Evolutionary conservation across 805 yeast genomes (phyloP), one percentile per base, ranked within the genome.

Genomic region (Ogataea paraovalis): DNA sequence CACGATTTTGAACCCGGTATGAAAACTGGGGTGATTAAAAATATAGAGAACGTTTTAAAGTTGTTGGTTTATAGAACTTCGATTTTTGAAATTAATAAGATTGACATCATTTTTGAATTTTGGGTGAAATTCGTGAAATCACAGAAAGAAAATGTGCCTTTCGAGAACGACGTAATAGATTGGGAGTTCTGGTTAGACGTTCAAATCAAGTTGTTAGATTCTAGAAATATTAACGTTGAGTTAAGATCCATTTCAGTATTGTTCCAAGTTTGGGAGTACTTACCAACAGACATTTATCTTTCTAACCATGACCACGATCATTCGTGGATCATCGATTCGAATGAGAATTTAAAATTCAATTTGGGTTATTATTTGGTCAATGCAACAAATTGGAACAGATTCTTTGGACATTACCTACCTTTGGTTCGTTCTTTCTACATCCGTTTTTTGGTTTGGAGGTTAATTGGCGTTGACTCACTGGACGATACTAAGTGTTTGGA

Each of bases 121-220:
- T 59, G 54, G 48, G 44, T 57, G 18, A 54, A 59, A 27, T 60
- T 63, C 37, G 49, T 61, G 3, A 55, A 53, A 38, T 52, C 58
- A 41, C 45, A 59, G 25, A 43, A 50, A 22, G 58, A 49, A 28
- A 28, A 50, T 4, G 12, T 19, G 21, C 45, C 52, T 2, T 48
- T 27, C 40, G 59, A 57, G 21, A 39, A 44, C 7, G 54, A 55
- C 22, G 27, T 37, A 6, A 65, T 87, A 21, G 78, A 85, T 66
- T 88, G 96, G 94, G 68, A 71, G 43, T 87, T 89, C 59, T 88
- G 96, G 96, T 62, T 84, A 6, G 70, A 73, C 45, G 82, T 85
- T 14, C 64, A 72, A 13, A 66, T 76, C 49, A 69, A 78, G 47
- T 76, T 87, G 82, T 62, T 87, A n/a, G 58, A 69, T 7, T 79